These are phyloP conservation scores for Penicillium italicum DNA, from an alignment of 2,329 filamentous ascomycete genomes.

Conservation along the genomic window DNA sequence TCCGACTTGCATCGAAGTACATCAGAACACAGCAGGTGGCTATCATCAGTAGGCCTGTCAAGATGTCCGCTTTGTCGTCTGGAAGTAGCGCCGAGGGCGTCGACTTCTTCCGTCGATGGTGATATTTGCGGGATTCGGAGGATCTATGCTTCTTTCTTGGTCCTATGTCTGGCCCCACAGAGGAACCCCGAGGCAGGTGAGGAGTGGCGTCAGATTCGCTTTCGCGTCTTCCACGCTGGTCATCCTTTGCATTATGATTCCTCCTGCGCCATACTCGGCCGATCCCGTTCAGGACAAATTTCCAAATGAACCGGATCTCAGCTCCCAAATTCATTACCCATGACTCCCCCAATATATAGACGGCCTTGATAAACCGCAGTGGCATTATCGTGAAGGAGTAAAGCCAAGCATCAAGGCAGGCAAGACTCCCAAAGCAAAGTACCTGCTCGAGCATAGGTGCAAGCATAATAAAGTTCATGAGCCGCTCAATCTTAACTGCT, in stretches of 20 bases:
- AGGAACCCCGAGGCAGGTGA: conserved; percentile 15
- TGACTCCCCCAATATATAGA: conserved; percentile 72
- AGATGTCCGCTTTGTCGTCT: conserved; percentile 89
- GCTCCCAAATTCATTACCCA: conserved; percentile 69
- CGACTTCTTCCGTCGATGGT: conserved; percentile 71
- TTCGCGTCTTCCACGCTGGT: conserved; percentile 13
- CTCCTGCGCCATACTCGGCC: conserved; percentile 72
- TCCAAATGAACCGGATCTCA: conserved; percentile 67
- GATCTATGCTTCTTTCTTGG: conserved; percentile 28
- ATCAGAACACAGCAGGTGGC: conserved; percentile 81
- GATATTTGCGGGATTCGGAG: conserved; percentile 42
- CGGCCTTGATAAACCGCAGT: conserved; percentile 76
- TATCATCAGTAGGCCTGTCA: conserved; percentile 85
- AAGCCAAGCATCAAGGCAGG: conserved; percentile 92
- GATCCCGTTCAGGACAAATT: conserved; percentile 74
- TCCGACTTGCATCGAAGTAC: conserved; percentile 88
- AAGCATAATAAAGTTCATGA: conserved; percentile 82
- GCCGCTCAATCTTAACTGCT: conserved; percentile 82
- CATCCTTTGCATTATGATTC: conserved; percentile 25
- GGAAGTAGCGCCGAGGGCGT: conserved; percentile 78
- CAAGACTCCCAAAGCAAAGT: conserved; percentile 80
- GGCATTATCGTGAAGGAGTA: conserved; percentile 96
- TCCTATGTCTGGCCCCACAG: conserved; percentile 13
- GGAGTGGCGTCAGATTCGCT: conserved; percentile 22
- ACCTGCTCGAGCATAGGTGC: conserved; percentile 79